Base-by-base conservation (phyloP, 345 rosid species). In the Angophora floribunda region DNA sequence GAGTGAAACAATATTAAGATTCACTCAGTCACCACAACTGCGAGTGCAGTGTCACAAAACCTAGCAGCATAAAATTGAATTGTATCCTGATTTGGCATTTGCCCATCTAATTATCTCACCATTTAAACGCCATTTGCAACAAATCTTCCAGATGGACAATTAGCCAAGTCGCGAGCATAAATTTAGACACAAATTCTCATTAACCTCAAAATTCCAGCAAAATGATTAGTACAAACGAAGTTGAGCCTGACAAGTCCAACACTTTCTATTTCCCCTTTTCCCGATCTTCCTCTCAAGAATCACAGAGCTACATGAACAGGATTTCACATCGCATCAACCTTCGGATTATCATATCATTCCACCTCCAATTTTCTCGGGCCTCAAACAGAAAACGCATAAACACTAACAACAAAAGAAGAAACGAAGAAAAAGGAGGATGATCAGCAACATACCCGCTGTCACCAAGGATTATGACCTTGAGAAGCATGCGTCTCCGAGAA, bases 391-490 rank as follows among this genome's bases (percentile, higher is more conserved):
- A 11, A 75, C 26, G 22, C 59, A 51, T 9, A 5, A 28, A 22
- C 61, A 51, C 82, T 50, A 36, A 80, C 26, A 12, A 10, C 13
- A 17, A 9, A 85, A 87, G 28, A 24, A 22, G 55, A 63, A 32
- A 50, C 52, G 45, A 19, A 78, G 10, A n/a, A 45, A 36, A 19
- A 85, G 24, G 14, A 36, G 51, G 9, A 49, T 52, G 78, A 52
- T 26, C 7, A 52, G 65, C 85, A 85, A 87, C 86, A 85, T 26
- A 96, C 99, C 97, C 99, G 91, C 98, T 96, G 87, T 96, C 99
- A 9, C 98, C 98, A 87, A 96, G 98, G 36, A 96, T 95, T 85
- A 96, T 96, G 91, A 96, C 96, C 94, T 96, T 96, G 21, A 95
- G 89, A 85, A 96, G 98, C 94, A 94, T 95, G 86, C 96, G 95